Evolutionary conservation across 108 stramenopile species (phyloP), one percentile per base, ranked within the genome.

Genomic region (Stephanodiscus triporus): DNA sequence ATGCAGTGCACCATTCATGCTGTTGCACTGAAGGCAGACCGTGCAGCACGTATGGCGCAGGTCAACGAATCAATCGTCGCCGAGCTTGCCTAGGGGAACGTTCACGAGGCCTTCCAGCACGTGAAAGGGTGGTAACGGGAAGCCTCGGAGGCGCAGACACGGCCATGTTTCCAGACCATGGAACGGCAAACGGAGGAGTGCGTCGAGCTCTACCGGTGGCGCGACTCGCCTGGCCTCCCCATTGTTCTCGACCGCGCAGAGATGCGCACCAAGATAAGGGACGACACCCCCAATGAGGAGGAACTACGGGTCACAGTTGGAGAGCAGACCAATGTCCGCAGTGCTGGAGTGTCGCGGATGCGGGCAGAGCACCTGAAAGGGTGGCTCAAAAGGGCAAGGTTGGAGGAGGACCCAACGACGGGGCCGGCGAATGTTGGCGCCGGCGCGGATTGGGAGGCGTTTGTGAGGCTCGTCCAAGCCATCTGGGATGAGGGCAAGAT

Each of bases 401-500:
- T 30, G 30, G 60, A 61, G 26, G 60, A 61, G 60, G 20, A 61
- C 27, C 27, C 24, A 7, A 30, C 4, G 27, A 38, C 32, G 60
- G 60, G 30, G 60, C 40, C 40, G 40, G 40, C 40, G 9, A 42
- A 42, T 42, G 11, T 42, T 9, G 30, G 30, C 19, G 60, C 60
- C 30, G 29, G 60, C 8, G 61, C 7, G 23, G 30, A 20, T 19
- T 62, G 61, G 61, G 19, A 34, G 40, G 22, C 29, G 14, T 61
- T 61, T 3, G 60, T 61, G 27, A 14, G n/a, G 11, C n/a, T 74
- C 5, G 34, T 68, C n/a, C 67, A 76, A 27, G 7, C 27, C 11
- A 22, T 49, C 19, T 76, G 50, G 32, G 45, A 32, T 5, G 34
- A 47, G 37, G 75, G 75, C 22, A 56, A 68, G 45, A n/a, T 76